These are phyloP conservation scores for Lactarius sp. DNA, from an alignment of 768 basidiomycete species.

Conservation along the genomic window DNA sequence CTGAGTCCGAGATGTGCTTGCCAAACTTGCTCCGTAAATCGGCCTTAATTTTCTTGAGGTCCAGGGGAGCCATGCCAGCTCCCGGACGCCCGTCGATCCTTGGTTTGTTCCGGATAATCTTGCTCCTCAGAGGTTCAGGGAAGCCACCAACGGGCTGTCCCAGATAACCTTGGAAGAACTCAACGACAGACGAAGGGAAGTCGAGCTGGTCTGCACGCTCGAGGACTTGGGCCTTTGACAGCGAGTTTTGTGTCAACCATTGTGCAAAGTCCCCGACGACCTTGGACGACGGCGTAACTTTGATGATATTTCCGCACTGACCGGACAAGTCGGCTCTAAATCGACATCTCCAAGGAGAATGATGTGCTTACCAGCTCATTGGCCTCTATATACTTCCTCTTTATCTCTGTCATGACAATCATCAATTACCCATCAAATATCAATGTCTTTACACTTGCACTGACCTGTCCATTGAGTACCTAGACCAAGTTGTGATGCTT, in stretches of 20 bases:
- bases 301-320: slow-evolving; percentile 95
- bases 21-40: slow-evolving; percentile 93
- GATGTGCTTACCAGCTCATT: slow-evolving; percentile 72
- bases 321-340: slow-evolving; percentile 1
- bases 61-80: slow-evolving; percentile 75
- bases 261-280: slow-evolving; percentile 99
- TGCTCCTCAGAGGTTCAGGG: slow-evolving; percentile 91
- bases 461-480: slow-evolving; percentile 92
- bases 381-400: slow-evolving; percentile 97
- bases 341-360: slow-evolving; percentile 13
- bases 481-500: slow-evolving; percentile 94
- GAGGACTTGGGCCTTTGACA: slow-evolving; percentile 82
- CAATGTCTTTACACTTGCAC: slow-evolving; percentile 17
- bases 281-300: slow-evolving; percentile 99
- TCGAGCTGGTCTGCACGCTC: slow-evolving; percentile 85
- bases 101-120: slow-evolving; percentile 89
- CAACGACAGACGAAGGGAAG: slow-evolving; percentile 95
- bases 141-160: slow-evolving; percentile 98
- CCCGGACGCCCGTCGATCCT: slow-evolving; percentile 95
- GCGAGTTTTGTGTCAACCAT: slow-evolving; percentile 95
- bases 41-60: slow-evolving; percentile 94
- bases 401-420: slow-evolving; percentile 59
- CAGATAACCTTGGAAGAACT: slow-evolving; percentile 99
- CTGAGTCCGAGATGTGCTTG: slow-evolving; percentile 87
- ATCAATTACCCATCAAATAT: not conserved